Evolutionary conservation across 2,329 filamentous ascomycete genomes (phyloP).

Genomic region (Hymenoscyphus salicellus): DNA sequence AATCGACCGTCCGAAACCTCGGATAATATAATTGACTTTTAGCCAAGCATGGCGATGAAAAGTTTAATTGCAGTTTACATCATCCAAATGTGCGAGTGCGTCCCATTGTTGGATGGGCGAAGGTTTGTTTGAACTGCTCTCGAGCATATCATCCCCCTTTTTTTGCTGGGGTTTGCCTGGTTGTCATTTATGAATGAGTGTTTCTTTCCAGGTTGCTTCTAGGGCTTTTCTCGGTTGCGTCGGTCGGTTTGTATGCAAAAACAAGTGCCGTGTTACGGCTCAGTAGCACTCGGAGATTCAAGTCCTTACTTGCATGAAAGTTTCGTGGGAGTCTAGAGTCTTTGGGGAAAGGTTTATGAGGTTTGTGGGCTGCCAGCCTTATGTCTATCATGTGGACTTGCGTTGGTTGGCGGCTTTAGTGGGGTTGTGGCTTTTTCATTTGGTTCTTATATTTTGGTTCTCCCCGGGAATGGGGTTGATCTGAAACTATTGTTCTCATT

Average conservation of each 20-base stretch:
- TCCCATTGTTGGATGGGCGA: too few relatives aligned
- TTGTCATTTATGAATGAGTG: not conserved
- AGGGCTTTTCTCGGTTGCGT: not conserved
- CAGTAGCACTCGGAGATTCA: not conserved
- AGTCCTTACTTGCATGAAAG: not conserved
- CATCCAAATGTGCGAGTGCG: too few relatives aligned
- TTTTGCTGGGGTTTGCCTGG: not conserved
- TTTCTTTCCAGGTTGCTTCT: too few relatives aligned
- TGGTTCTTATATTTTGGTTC: not conserved
- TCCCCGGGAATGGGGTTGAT: not conserved
- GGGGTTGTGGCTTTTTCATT: not conserved
- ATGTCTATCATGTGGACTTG: not conserved
- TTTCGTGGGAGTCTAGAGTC: not conserved
- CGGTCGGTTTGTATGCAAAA: not conserved
- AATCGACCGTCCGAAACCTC: too few relatives aligned
- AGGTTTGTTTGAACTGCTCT: not conserved
- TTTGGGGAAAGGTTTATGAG: not conserved
- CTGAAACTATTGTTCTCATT: not conserved
- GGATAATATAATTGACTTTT: too few relatives aligned
- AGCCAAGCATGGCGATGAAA: too few relatives aligned
- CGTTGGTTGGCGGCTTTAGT: not conserved
- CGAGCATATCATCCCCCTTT: not conserved
- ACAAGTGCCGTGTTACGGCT: not conserved
- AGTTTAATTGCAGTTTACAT: too few relatives aligned
- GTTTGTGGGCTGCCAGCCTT: not conserved